Percentiles rank a stretch among this genome's conserved stretches.
Conservation (phyloP, 78 protist genomes). For the Dictyostelium capitatum region DNA sequence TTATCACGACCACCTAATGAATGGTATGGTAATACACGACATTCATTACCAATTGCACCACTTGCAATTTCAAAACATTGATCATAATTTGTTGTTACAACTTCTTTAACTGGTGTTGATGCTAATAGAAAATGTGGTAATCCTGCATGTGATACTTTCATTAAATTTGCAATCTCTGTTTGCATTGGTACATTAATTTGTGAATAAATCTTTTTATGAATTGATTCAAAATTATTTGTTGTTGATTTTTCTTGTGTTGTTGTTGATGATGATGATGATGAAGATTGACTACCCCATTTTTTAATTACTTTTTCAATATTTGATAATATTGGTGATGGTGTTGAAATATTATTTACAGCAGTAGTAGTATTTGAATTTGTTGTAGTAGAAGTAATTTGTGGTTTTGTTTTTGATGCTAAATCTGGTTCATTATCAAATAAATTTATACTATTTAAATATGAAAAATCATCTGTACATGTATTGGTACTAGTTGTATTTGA, state of each 20-base stretch:
- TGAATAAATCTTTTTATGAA: not conserved
- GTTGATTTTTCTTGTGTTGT: not conserved
- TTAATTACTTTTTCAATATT: too few relatives aligned
- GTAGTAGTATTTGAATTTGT: not conserved
- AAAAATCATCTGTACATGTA: too few relatives aligned
- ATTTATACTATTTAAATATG: not conserved
- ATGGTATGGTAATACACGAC: slow-evolving; percentile 56
- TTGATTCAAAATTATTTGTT: not conserved
- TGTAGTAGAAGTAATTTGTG: not conserved
- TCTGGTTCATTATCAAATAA: not conserved
- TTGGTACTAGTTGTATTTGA: not conserved
- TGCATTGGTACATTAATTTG: slow-evolving; percentile 74
- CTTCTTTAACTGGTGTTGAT: slow-evolving; percentile 57
- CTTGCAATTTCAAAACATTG: slow-evolving; percentile 82
- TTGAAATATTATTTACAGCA: too few relatives aligned
- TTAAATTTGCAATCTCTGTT: slow-evolving; percentile 57
- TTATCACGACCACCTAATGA: not conserved
- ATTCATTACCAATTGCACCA: slow-evolving; percentile 4
- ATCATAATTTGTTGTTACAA: slow-evolving; percentile 90
- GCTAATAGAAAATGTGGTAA: slow-evolving; percentile 75
- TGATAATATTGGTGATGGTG: too few relatives aligned
- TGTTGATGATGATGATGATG: not conserved
- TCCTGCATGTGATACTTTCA: slow-evolving; percentile 40
- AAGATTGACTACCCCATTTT: too few relatives aligned
- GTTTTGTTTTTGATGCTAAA: not conserved